phyloP scores from a whole-genome alignment of 2,329 filamentous ascomycete species.

The Colletotrichum costaricense region DNA sequence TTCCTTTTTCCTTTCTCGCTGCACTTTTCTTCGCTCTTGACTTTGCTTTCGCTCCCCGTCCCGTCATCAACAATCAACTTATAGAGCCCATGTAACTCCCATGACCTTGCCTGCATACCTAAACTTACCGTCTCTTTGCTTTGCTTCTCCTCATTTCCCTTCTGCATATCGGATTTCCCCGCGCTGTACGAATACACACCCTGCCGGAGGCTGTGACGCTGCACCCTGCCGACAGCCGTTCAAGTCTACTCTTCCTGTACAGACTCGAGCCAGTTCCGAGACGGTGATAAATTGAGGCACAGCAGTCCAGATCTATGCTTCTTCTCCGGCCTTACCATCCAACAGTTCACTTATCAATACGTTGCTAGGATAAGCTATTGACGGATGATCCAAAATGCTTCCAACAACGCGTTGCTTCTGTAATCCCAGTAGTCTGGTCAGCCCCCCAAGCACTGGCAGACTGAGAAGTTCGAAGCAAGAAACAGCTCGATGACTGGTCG shows the following conservation, averaged over 20 bases:
- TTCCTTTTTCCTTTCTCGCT: background rate
- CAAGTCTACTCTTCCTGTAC: background rate
- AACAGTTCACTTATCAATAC: background rate
- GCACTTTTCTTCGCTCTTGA: background rate
- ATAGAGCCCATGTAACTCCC: slow-evolving; percentile 1
- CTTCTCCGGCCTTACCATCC: background rate
- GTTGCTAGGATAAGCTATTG: background rate
- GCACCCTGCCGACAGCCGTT: background rate
- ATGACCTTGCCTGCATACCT: slow-evolving; percentile 1
- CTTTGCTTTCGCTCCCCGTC: background rate
- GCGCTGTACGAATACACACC: slow-evolving; percentile 1
- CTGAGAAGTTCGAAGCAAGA: background rate
- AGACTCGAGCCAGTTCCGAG: background rate
- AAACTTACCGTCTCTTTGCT: background rate
- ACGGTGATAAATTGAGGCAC: background rate
- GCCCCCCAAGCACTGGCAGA: background rate
- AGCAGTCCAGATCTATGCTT: background rate
- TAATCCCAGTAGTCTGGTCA: background rate
- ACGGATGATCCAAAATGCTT: background rate
- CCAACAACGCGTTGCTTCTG: background rate
- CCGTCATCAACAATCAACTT: background rate
- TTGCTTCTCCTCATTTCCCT: slow-evolving; percentile 11
- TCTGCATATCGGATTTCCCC: slow-evolving; percentile 1
- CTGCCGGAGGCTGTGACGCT: background rate
- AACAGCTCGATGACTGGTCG: background rate